phyloP scores from a whole-genome alignment of 2,329 filamentous ascomycete species.

The Laburnicola sp. region DNA sequence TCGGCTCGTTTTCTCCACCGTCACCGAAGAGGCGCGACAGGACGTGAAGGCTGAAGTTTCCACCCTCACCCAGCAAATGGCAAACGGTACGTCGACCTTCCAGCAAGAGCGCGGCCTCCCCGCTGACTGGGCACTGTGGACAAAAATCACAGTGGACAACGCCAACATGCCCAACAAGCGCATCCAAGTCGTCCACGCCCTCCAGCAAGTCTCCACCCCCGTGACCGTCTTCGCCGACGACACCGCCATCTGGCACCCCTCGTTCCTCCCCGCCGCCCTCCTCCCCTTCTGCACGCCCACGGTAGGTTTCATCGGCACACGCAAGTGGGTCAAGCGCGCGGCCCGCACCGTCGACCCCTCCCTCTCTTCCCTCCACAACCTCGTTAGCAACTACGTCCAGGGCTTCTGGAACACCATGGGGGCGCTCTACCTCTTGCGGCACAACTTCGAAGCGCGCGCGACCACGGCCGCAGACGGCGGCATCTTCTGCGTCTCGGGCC shows the following conservation, averaged over 20 bases:
- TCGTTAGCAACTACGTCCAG: slow-evolving; percentile 12
- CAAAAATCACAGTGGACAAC: slow-evolving; percentile 13
- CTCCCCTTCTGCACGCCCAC: slow-evolving; percentile 21
- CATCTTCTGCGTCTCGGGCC: slow-evolving; percentile 38
- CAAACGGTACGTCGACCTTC: slow-evolving; percentile 11
- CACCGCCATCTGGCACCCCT: slow-evolving; percentile 22
- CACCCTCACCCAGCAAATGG: background rate
- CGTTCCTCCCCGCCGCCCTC: slow-evolving; percentile 18
- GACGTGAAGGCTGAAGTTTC: slow-evolving; percentile 5
- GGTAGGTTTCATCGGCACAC: slow-evolving; percentile 29
- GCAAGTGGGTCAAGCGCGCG: slow-evolving; percentile 27
- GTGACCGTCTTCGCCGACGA: slow-evolving; percentile 26
- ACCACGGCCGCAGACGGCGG: slow-evolving; percentile 39
- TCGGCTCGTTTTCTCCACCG: slow-evolving; percentile 23
- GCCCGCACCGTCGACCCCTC: background rate
- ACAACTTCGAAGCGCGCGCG: slow-evolving; percentile 39
- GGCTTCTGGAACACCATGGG: slow-evolving; percentile 31
- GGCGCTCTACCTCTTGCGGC: slow-evolving; percentile 35
- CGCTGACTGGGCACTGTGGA: background rate
- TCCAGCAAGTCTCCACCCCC: slow-evolving; percentile 10
- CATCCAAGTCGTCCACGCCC: slow-evolving; percentile 17
- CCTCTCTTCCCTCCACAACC: background rate
- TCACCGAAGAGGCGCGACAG: slow-evolving; percentile 5
- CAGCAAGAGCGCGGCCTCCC: slow-evolving; percentile 11
- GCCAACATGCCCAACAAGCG: slow-evolving; percentile 26